phyloP scores from a whole-genome alignment of 768 basidiomycete species.

The Exsudoporus frostii region DNA sequence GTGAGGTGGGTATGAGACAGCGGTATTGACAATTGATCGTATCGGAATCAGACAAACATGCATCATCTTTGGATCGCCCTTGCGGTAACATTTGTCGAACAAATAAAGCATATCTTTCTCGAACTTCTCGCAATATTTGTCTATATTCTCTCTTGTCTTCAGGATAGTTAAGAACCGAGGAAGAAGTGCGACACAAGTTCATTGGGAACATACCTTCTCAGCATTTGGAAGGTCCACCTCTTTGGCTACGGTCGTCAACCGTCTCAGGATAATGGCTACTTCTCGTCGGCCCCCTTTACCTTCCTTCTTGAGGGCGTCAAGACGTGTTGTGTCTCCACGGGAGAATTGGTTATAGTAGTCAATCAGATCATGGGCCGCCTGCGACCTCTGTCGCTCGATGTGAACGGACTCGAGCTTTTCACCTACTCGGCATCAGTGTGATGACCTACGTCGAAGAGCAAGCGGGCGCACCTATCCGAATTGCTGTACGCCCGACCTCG shows the following conservation, averaged over 20 bases:
- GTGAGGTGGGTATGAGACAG: slow-evolving; percentile 11
- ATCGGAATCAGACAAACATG: slow-evolving; percentile 54
- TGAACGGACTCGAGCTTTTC: slow-evolving; percentile 96
- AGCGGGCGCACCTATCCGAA: slow-evolving; percentile 70
- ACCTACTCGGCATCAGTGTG: slow-evolving; percentile 43
- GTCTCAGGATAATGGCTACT: slow-evolving; percentile 81
- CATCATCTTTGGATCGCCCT: slow-evolving; percentile 99
- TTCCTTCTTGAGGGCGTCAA: slow-evolving; percentile 80
- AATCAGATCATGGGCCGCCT: slow-evolving; percentile 91
- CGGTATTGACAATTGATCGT: slow-evolving; percentile 1
- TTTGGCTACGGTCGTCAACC: slow-evolving; percentile 84
- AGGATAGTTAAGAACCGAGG: not conserved
- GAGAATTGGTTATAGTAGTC: slow-evolving; percentile 93
- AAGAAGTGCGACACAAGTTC: not conserved
- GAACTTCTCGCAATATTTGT: slow-evolving; percentile 97
- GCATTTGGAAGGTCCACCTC: slow-evolving; percentile 87
- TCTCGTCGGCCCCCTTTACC: slow-evolving; percentile 86
- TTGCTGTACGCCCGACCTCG: slow-evolving; percentile 90
- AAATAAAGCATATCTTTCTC: slow-evolving; percentile 97
- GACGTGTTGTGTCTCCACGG: slow-evolving; percentile 68
- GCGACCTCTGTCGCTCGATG: slow-evolving; percentile 85
- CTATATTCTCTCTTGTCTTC: slow-evolving; percentile 87
- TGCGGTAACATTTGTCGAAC: slow-evolving; percentile 93
- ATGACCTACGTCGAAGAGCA: not conserved
- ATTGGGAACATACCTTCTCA: slow-evolving; percentile 56